These are phyloP conservation scores for Baorangia bicolor DNA, from an alignment of 768 basidiomycete species.

Conservation along the genomic window DNA sequence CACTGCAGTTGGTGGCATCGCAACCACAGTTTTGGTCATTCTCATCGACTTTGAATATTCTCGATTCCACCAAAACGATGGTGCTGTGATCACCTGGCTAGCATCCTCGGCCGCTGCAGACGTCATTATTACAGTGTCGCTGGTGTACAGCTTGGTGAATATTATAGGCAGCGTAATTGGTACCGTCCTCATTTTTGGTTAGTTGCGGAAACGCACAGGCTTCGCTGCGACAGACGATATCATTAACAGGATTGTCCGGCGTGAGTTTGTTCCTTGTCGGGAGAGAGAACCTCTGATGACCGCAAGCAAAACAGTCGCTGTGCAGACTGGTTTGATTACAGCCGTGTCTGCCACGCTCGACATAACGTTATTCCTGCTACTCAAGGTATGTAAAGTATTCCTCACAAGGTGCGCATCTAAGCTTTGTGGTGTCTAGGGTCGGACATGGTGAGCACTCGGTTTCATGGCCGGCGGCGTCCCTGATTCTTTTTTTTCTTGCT, in stretches of 20 bases:
- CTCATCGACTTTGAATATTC: slow-evolving; percentile 32
- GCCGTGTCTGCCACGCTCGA: slow-evolving; percentile 19
- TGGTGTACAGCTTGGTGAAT: slow-evolving; percentile 45
- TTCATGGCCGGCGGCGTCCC: background rate
- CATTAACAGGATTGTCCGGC: slow-evolving; percentile 42
- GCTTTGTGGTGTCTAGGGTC: background rate
- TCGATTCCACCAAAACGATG: slow-evolving; percentile 35
- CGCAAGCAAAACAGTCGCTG: slow-evolving; percentile 19
- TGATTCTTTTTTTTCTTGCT: background rate
- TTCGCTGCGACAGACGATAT: slow-evolving; percentile 37
- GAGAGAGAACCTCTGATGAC: background rate
- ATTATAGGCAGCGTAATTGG: background rate
- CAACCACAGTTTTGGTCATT: slow-evolving; percentile 32
- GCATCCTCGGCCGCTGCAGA: slow-evolving; percentile 41
- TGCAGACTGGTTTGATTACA: slow-evolving; percentile 31
- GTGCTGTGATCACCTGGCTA: slow-evolving; percentile 41
- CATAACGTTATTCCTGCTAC: slow-evolving; percentile 22
- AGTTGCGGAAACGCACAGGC: slow-evolving; percentile 44
- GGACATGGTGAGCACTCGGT: slow-evolving; percentile 1
- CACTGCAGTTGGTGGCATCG: slow-evolving; percentile 34
- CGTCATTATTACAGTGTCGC: slow-evolving; percentile 40
- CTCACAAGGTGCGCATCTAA: background rate
- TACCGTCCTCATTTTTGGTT: background rate
- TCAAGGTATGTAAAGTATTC: slow-evolving; percentile 7
- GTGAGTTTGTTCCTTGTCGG: slow-evolving; percentile 19